Base-by-base conservation (phyloP, 768 basidiomycete genomes). In the Podaxis sp. region DNA sequence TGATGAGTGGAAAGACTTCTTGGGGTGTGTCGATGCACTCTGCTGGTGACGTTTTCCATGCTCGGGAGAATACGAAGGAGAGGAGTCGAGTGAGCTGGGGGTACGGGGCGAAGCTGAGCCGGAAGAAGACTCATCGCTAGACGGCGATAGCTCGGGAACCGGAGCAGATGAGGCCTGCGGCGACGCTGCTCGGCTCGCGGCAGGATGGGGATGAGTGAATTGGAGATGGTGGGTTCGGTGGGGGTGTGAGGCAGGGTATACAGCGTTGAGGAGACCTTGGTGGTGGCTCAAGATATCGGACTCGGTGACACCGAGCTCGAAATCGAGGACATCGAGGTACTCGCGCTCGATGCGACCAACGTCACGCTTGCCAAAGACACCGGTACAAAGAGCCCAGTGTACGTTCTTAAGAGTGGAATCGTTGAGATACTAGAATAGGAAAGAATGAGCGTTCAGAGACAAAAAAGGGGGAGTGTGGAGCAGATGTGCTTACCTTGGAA, bases 391-490 rank as follows among this genome's bases (percentile, higher is more conserved):
- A 8, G 90, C 88, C 93, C 93, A 95, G 73, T 95, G 93, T 55
- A 90, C 81, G 75, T 95, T 95, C 81, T 95, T 95, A 15, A 94
- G 82, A 27, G 91, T 92, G 15, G 90, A 93, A 72, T 96, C 94
- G 72, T 95, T 94, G 38, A 90, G 77, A 71, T 94, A 94, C 86
- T 91, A n/a, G 63, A 43, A 57, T 55, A 63, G 68, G 47, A 55
- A 56, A 56, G 56, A 61, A 63, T 66, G 25, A 67, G 65, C 47
- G 50, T 46, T 51, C 57, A 62, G 40, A 47, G 41, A 17, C 13
- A 37, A 9, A 65, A 61, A 47, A 33, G 49, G 51, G 51, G 24
- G 61, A 17, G 19, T 61, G 57, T 58, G 55, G 56, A 38, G 46
- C 57, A 66, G 64, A 64, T 43, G 61, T 57, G 75, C 71, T 66